Evolutionary conservation across 345 rosid genomes (phyloP), one percentile per base, ranked within the genome.

Genomic region (Pistacia vera): DNA sequence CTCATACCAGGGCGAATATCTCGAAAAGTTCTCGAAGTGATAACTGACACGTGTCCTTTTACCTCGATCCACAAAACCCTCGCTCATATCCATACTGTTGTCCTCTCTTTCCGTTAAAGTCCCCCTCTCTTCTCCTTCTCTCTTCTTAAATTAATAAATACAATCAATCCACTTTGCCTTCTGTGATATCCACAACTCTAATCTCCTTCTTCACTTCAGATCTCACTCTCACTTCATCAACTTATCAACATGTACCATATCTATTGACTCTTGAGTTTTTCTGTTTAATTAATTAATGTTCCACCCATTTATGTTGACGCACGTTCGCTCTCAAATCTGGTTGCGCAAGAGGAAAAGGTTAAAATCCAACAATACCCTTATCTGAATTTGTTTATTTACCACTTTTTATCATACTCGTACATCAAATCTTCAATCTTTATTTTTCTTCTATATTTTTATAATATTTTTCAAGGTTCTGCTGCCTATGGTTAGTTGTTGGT

Each of bases 311-410:
- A 16, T 84, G 81, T 63, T 81, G 74, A 75, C 77, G 58, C 81
- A 79, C 71, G 81, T 82, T 63, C 82, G 84, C 35, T 84, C 89
- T 60, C 82, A 71, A 80, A 80, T 86, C 77, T 86, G 87, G 75
- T 67, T 77, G 66, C 87, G 84, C 58, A 80, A 68, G 75, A 79
- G 83, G 64, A 80, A 79, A 74, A 82, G 70, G 60, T 41, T 17
- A 61, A 48, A 49, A 17, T 30, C 60, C 61, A 44, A 18, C 77
- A 49, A 57, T 28, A 11, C 68, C 77, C 65, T 18, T 70, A 4
- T 58, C 60, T 54, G 28, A 51, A 35, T 54, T 73, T n/a, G 8
- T 33, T 9, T 65, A 20, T 4, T 75, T 30, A 22, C 16, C 28
- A 4, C 70, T 18, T 14, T 35, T 2, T 16, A 18, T 16, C 57